Conservation (phyloP, 169 alveolate species). For the Eimeria maxima region DNA sequence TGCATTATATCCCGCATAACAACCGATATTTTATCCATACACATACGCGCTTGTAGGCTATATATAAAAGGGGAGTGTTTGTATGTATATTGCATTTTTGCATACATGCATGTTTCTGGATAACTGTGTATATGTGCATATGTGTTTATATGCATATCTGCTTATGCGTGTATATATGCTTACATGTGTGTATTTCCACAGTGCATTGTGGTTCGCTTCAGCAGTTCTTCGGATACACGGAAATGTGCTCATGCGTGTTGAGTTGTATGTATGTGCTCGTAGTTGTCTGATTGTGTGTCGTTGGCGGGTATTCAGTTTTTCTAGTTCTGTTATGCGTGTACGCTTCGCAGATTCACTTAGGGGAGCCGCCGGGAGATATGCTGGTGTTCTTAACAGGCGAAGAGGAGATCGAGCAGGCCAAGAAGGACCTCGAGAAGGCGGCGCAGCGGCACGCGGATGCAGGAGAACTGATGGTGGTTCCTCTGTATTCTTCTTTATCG, state of each 20-base stretch:
- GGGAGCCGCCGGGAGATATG: constrained; percentile 98
- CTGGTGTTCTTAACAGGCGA: constrained; percentile 98
- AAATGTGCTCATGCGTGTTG: neutral
- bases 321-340: neutral
- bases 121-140: neutral
- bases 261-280: neutral
- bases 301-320: too few relatives aligned
- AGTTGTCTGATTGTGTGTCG: neutral
- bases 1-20: neutral
- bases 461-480: constrained; percentile 80
- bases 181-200: neutral
- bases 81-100: neutral
- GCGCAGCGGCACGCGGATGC: constrained; percentile 63
- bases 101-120: neutral
- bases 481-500: constrained; percentile 98
- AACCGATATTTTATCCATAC: too few relatives aligned
- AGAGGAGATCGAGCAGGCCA: constrained; percentile 94
- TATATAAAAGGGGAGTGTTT: neutral
- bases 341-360: constrained; percentile 94
- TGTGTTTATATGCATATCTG: neutral
- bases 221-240: too few relatives aligned
- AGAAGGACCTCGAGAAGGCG: constrained; percentile 83
- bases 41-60: too few relatives aligned
- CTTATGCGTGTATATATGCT: neutral
- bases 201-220: too few relatives aligned